Evolutionary conservation across 768 basidiomycete genomes (phyloP).

Genomic region (Lactarius pseudohatsudake): DNA sequence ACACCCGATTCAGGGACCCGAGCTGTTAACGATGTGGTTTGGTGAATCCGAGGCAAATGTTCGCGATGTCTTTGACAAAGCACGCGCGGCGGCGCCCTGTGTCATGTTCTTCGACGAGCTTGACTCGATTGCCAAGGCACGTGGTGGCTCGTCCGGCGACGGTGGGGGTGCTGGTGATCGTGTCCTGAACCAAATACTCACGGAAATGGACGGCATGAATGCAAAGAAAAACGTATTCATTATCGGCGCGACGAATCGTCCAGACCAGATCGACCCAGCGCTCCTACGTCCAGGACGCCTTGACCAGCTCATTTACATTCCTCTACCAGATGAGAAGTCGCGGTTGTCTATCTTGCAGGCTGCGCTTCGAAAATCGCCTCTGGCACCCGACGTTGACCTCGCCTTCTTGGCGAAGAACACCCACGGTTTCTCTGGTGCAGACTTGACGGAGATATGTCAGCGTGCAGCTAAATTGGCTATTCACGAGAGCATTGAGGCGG

Average conservation of each 20-base stretch:
- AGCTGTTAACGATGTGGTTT: slow-evolving; percentile 99
- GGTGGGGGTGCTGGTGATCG: slow-evolving; percentile 97
- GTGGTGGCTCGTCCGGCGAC: slow-evolving; percentile 84
- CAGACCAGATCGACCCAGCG: slow-evolving; percentile 93
- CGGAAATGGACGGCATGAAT: slow-evolving; percentile 99
- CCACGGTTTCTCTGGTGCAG: slow-evolving; percentile 98
- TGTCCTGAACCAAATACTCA: slow-evolving; percentile 95
- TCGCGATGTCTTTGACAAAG: slow-evolving; percentile 99
- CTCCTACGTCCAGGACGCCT: slow-evolving; percentile 96
- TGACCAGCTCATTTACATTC: slow-evolving; percentile 99
- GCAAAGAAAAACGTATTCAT: slow-evolving; percentile 99
- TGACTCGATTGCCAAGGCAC: slow-evolving; percentile 97
- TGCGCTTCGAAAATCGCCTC: slow-evolving; percentile 86
- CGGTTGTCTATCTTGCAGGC: slow-evolving; percentile 91
- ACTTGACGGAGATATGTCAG: slow-evolving; percentile 99
- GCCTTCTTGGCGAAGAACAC: slow-evolving; percentile 86
- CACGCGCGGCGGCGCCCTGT: slow-evolving; percentile 97
- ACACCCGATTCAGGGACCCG: slow-evolving; percentile 65
- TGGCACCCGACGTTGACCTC: slow-evolving; percentile 81
- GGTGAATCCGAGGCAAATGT: slow-evolving; percentile 99
- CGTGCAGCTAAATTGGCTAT: slow-evolving; percentile 97
- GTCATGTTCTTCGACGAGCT: slow-evolving; percentile 99
- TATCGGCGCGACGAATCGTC: slow-evolving; percentile 95
- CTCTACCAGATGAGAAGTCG: slow-evolving; percentile 91
- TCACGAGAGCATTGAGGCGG: slow-evolving; percentile 89